Base-by-base conservation (phyloP, 2,329 filamentous ascomycete species). In the Thelonectria olida region DNA sequence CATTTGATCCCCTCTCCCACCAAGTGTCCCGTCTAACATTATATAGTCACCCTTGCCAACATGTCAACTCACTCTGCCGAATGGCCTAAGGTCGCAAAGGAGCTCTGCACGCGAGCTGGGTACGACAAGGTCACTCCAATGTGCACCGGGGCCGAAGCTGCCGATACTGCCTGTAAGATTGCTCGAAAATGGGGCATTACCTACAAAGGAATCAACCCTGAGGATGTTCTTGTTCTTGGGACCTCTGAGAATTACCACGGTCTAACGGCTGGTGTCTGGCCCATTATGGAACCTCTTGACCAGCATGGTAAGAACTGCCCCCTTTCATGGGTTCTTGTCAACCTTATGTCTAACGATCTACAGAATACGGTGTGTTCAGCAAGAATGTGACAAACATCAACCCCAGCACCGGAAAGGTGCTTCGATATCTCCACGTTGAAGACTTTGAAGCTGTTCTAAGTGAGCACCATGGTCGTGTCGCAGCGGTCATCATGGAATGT, bases 161-260 rank as follows among this genome's bases (percentile, higher is more conserved):
- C 54, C n/a, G 65, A 67, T 20, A 62, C 59, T 8, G 65, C 65
- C 12, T 56, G 49, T 38, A 67, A 67, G 41, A 51, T 67, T 41
- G 63, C 65, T n/a, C 58, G 65, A 4, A 61, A 61, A 39, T 66
- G 64, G 64, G 65, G 61, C 19, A 58, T 64, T 31, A 47, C 49
- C 1, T 13, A 39, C 22, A 66, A 66, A 28, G 50, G 53, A 1
- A 64, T 67, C 22, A 22, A 44, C 13, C 38, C 63, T 2, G 53
- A 60, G 4, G 58, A 66, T 9, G 62, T 62, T 3, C 41, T 62
- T 5, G 59, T 64, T 27, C 63, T 66, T 7, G 63, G 63, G n/a
- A 61, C 57, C 9, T 64, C 63, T 4, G 63, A 66, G 5, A 66
- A 66, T 27, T 66, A 64, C 8, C 63, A 66, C 41, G 63, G 63